Evolutionary conservation across 805 yeast species (phyloP), one percentile per base, ranked within the genome.

Genomic region (Blastobotrys terrestris): DNA sequence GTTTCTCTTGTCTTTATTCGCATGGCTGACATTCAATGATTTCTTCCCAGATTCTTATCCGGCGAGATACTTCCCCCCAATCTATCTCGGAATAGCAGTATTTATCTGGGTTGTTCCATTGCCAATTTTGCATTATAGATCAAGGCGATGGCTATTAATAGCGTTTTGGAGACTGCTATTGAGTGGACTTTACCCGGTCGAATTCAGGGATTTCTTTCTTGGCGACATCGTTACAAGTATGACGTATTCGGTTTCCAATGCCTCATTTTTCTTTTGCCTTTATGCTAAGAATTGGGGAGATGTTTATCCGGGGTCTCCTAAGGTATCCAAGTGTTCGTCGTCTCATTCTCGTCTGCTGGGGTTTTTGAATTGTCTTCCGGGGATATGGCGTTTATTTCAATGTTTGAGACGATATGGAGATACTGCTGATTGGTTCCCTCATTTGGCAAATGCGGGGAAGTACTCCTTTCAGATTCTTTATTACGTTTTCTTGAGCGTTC

Each of bases 351-450:
- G 85, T 52, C 60, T 77, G 1, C 77, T 92, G 81, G 99, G 98
- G 1, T 87, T 91, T 58, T 75, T 92, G 58, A 77, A 90, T 31
- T 77, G 95, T 6, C 66, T 94, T 16, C 99, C 99, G 0, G 84
- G 89, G 54, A 79, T 87, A 44, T 89, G 96, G 90, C 85, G 99
- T 70, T 80, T 87, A 53, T 64, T 92, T 52, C 99, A 94, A 66
- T 94, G 99, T 69, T 66, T 85, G 35, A 74, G 99, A 61, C 95
- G 99, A 77, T 94, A 77, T 66, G 80, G 83, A 22, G 99, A 94
- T 65, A 85, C 97, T 0, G 92, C 95, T 1, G 97, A 91, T 63
- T 85, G 91, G 87, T 94, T 94, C 65, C 99, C 99, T 0, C 99
- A 94, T 74, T 69, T 92, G 53, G 92, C 96, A 3, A 94, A 94